Evolutionary conservation across 2,329 filamentous ascomycete genomes (phyloP), one percentile per base, ranked within the genome.

Genomic region (Clonostachys sp.): DNA sequence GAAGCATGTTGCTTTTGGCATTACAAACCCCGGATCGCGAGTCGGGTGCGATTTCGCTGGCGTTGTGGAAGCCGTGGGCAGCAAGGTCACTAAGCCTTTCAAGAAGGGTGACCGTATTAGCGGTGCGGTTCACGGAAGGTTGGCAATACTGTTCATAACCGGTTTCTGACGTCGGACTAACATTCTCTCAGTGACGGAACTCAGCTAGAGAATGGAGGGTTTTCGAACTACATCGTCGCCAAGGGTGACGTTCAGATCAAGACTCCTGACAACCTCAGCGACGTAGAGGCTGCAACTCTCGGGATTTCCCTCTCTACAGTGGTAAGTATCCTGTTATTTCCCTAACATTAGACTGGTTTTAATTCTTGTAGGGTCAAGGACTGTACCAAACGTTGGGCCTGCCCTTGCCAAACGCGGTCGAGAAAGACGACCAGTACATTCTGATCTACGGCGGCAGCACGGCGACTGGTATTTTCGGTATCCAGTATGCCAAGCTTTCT

Each of bases 391-490:
- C 58, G 6, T 62, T 79, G 2, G 46, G 61, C 45, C 65, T 78
- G 0, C 66, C 72, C 0, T 60, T 80, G 4, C 81, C 81, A 1
- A 63, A 55, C 17, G 48, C 57, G 10, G 64, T 71, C 6, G 46
- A 58, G 33, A 60, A 63, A n/a, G 61, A 66, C 12, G 57, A 65
- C 40, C 56, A 66, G 39, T 62, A 69, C 0, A 54, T 75, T 40
- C 53, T 75, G 24, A 72, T 74, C 50, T 73, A 75, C 47, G 73
- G 71, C 40, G 71, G 69, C 14, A 75, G 75, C 59, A 82, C 74
- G 9, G 79, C 77, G 2, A 80, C 79, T 1, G 75, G 73, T 59
- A 74, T 80, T 41, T 73, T 78, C 46, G 72, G 61, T 6, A 70
- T 75, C 51, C 71, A 74, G 55, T 69, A 57, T 51, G 69, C 69